phyloP scores from a whole-genome alignment of 768 basidiomycete genomes.

The Sarcomyxa edulis region DNA sequence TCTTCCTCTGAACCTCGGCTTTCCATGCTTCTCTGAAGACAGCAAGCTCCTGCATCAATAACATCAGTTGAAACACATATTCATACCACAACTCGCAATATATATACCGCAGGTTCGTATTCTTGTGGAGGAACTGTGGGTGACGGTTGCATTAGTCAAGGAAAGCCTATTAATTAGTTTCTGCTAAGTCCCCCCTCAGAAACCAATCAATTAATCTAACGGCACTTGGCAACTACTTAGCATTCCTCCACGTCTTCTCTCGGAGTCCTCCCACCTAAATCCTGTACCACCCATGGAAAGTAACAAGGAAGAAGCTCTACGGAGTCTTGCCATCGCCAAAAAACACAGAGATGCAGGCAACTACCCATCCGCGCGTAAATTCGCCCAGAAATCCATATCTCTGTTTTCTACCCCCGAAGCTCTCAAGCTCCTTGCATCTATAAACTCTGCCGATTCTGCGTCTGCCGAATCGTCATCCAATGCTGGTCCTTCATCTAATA shows the following conservation, averaged over 20 bases:
- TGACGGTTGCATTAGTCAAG: too few relatives aligned
- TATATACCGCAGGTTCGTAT: conserved; percentile 4
- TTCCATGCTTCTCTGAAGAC: conserved; percentile 73
- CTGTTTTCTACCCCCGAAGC: conserved; percentile 81
- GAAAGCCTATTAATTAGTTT: too few relatives aligned
- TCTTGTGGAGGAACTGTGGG: too few relatives aligned
- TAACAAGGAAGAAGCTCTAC: conserved; percentile 87
- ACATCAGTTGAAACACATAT: conserved; percentile 4
- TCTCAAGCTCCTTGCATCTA: conserved; percentile 53
- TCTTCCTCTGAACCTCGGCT: conserved; percentile 49
- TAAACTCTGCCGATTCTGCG: conserved; percentile 50
- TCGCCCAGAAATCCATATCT: conserved; percentile 82
- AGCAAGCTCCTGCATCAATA: conserved; percentile 44
- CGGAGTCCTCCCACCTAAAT: conserved; percentile 2
- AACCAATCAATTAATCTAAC: too few relatives aligned
- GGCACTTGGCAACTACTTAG: too few relatives aligned
- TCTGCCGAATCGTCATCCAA: conserved; percentile 38
- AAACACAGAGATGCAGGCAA: conserved; percentile 71
- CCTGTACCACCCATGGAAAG: conserved; percentile 49
- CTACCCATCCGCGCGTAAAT: conserved; percentile 74
- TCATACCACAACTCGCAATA: neutral
- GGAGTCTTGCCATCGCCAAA: conserved; percentile 76
- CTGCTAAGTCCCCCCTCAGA: too few relatives aligned
- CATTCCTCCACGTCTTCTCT: conserved; percentile 9
- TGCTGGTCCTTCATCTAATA: conserved; percentile 31